Conservation (phyloP, 2,329 filamentous ascomycete species). For the Westerdykella sp. region DNA sequence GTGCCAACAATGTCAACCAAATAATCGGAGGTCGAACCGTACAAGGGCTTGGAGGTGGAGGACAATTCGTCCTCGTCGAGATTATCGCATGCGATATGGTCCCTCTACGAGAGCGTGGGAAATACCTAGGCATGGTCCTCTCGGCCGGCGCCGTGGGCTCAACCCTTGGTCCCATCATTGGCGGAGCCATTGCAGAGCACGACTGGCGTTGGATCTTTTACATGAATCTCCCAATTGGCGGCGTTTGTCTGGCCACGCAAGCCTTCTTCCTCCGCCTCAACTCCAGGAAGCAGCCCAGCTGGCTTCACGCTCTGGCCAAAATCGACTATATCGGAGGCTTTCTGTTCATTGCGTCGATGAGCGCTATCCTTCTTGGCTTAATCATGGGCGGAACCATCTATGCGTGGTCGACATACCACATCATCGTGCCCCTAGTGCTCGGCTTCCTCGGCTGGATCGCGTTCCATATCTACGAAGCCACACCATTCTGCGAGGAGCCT, state of each 20-base stretch:
- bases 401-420: constrained; percentile 37
- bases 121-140: constrained; percentile 22
- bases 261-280: constrained; percentile 34
- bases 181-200: constrained; percentile 12
- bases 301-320: neutral
- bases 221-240: constrained; percentile 21
- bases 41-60: constrained; percentile 46
- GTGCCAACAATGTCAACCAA: constrained; percentile 38
- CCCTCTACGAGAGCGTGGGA: constrained; percentile 39
- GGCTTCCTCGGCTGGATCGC: constrained; percentile 35
- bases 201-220: constrained; percentile 44
- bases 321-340: constrained; percentile 40
- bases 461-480: constrained; percentile 33
- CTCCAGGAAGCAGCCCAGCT: neutral
- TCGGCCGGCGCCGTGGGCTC: constrained; percentile 6
- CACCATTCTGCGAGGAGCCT: constrained; percentile 13
- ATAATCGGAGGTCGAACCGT: constrained; percentile 50
- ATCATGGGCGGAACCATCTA: constrained; percentile 39
- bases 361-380: constrained; percentile 37
- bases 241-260: constrained; percentile 9
- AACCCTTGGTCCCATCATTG: constrained; percentile 12
- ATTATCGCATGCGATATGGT: constrained; percentile 47
- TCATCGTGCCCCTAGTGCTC: constrained; percentile 41
- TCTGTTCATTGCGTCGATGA: constrained; percentile 35
- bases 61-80: constrained; percentile 39